Conservation (phyloP, 2,329 filamentous ascomycete genomes). For the Epichloe scottii region DNA sequence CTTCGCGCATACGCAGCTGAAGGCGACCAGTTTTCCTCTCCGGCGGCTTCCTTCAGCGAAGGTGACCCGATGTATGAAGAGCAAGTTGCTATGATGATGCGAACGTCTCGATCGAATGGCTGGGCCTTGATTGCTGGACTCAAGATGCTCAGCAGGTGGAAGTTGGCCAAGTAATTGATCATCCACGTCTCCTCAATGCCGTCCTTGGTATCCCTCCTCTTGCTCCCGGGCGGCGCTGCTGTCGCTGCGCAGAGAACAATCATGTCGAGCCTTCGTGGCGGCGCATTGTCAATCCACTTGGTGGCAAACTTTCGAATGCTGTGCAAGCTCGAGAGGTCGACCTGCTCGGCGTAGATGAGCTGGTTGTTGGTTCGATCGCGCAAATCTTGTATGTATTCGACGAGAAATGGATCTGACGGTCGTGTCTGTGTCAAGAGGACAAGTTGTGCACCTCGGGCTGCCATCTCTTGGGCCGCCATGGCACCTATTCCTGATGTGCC, state of each 20-base stretch:
- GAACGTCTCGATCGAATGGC: conserved; percentile 84
- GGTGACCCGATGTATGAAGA: conserved; percentile 74
- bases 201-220: conserved; percentile 53
- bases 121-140: conserved; percentile 84
- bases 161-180: conserved; percentile 90
- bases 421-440: conserved; percentile 77
- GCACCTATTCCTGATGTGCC: conserved; percentile 90
- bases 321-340: conserved; percentile 78
- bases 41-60: conserved; percentile 42
- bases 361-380: conserved; percentile 66
- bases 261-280: conserved; percentile 80
- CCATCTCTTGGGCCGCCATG: conserved; percentile 60
- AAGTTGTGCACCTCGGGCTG: conserved; percentile 74
- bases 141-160: conserved; percentile 83
- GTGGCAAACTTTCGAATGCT: conserved; percentile 89
- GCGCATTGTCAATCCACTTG: conserved; percentile 94
- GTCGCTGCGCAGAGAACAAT: conserved; percentile 77
- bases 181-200: conserved; percentile 86
- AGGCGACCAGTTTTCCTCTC: conserved; percentile 40
- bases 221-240: conserved; percentile 54
- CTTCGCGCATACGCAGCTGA: conserved; percentile 49
- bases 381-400: conserved; percentile 85
- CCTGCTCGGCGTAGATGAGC: conserved; percentile 89
- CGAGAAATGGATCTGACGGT: conserved; percentile 73
- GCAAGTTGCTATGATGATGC: conserved; percentile 78